Evolutionary conservation across 2,329 filamentous ascomycete genomes (phyloP).

Genomic region (Sporothrix curviconia): DNA sequence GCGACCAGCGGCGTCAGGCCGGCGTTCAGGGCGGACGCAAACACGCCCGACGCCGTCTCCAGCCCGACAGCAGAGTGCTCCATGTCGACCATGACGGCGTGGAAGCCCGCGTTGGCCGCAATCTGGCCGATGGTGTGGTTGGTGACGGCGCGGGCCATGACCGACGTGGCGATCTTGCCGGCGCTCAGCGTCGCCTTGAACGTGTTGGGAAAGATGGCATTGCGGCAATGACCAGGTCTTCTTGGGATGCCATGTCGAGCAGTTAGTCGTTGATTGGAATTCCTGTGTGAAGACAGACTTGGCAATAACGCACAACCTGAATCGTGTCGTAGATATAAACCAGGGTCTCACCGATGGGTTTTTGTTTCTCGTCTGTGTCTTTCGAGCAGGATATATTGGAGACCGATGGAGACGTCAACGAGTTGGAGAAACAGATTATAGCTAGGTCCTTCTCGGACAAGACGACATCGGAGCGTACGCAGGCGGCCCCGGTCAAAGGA

Average conservation of each 20-base stretch:
- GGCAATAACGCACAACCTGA: no score
- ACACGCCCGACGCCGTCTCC: neutral
- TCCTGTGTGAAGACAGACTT: no score
- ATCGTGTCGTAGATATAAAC: no score
- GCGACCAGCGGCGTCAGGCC: neutral
- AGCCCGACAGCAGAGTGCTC: constrained; percentile 1
- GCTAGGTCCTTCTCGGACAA: neutral
- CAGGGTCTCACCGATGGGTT: neutral
- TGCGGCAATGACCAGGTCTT: neutral
- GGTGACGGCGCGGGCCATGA: constrained; percentile 3
- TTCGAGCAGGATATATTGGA: neutral
- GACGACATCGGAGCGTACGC: neutral
- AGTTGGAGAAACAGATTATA: neutral
- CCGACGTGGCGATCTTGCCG: neutral
- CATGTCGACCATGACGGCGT: constrained; percentile 6
- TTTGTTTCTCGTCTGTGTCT: neutral
- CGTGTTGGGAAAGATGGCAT: constrained; percentile 1
- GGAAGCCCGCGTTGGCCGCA: constrained; percentile 1
- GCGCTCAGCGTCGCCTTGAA: neutral
- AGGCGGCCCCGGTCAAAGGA: neutral
- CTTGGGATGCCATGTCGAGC: neutral
- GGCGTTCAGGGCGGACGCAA: neutral
- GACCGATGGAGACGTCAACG: neutral
- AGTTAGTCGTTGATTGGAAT: neutral
- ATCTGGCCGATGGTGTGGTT: neutral